A percentile compares a stretch with the other conserved stretches of the same genome.
These are phyloP conservation scores for Ascochyta koolunga DNA, from an alignment of 2,329 filamentous ascomycete species.

Conservation along the genomic window DNA sequence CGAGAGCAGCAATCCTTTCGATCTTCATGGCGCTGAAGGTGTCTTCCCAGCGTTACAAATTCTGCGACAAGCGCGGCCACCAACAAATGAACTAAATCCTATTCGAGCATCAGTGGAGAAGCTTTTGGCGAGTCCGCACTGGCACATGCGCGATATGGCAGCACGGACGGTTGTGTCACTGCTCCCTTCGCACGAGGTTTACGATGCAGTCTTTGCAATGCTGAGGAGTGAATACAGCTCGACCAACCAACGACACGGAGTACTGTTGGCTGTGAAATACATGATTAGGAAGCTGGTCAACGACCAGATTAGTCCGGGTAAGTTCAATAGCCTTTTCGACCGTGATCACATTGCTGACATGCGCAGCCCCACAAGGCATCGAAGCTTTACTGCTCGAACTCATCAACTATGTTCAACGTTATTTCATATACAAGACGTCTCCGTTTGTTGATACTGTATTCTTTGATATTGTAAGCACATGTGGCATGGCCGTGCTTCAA, in stretches of 20 bases:
- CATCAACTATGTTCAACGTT: conserved; percentile 12
- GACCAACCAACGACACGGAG: conserved; percentile 41
- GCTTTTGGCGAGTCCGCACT: conserved; percentile 72
- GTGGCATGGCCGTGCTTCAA: conserved; percentile 31
- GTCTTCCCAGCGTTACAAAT: conserved; percentile 87
- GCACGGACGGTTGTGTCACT: conserved; percentile 67
- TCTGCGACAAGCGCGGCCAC: conserved; percentile 72
- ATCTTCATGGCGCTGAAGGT: conserved; percentile 61
- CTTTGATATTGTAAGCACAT: conserved; percentile 44
- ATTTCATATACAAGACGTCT: conserved; percentile 34
- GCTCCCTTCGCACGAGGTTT: conserved; percentile 29
- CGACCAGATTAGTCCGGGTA: background rate
- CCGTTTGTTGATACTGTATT: conserved; percentile 45
- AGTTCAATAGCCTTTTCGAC: background rate
- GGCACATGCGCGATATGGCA: conserved; percentile 83
- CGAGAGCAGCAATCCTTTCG: conserved; percentile 35
- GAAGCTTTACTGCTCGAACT: conserved; percentile 29
- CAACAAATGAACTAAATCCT: conserved; percentile 60
- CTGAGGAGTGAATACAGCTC: conserved; percentile 19
- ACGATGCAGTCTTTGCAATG: conserved; percentile 27
- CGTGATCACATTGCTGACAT: background rate
- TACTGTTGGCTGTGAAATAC: conserved; percentile 41
- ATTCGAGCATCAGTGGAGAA: conserved; percentile 65
- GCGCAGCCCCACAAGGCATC: conserved; percentile 24
- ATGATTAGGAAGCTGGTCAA: conserved; percentile 32